These are phyloP conservation scores for Eimeria tenella DNA, from an alignment of 169 alveolate genomes.

Conservation along the genomic window DNA sequence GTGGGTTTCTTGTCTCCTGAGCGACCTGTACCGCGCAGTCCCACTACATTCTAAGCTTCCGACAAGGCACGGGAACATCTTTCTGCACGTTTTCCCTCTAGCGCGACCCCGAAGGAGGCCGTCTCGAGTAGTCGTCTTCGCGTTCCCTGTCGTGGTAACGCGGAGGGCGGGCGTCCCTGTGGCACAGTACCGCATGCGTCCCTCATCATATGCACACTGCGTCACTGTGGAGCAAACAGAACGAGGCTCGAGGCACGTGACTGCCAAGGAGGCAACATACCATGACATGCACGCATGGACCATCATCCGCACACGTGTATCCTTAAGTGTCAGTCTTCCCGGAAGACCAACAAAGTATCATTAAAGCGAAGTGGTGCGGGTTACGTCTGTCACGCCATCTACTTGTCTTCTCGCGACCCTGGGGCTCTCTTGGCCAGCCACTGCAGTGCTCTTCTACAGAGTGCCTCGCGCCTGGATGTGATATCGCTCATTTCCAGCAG, in stretches of 20 bases:
- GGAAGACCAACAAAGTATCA: conserved; percentile 44
- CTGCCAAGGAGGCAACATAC: conserved; percentile 46
- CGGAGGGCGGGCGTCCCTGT: conserved; percentile 48
- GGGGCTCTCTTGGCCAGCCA: conserved; percentile 11
- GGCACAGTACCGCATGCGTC: conserved; percentile 19
- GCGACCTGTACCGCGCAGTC: conserved; percentile 1
- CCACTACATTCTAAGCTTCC: background rate
- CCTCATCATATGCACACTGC: background rate
- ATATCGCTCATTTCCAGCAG: conserved; percentile 36
- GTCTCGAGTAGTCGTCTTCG: conserved; percentile 12
- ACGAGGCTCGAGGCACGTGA: background rate
- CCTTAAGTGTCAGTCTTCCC: conserved; percentile 37
- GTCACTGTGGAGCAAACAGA: background rate
- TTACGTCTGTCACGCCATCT: background rate
- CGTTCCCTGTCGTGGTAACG: conserved; percentile 56
- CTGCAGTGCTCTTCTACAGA: conserved; percentile 49
- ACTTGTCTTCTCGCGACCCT: conserved; percentile 42
- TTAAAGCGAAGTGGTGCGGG: background rate
- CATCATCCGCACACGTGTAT: conserved; percentile 49
- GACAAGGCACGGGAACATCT: background rate
- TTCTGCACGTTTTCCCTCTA: background rate
- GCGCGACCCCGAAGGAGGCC: conserved; percentile 46
- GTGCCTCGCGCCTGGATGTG: conserved; percentile 34
- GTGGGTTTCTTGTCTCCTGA: background rate
- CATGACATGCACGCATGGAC: conserved; percentile 61